Base-by-base conservation (phyloP, 352 stramenopile species). In the Phytophthora pinifolia region DNA sequence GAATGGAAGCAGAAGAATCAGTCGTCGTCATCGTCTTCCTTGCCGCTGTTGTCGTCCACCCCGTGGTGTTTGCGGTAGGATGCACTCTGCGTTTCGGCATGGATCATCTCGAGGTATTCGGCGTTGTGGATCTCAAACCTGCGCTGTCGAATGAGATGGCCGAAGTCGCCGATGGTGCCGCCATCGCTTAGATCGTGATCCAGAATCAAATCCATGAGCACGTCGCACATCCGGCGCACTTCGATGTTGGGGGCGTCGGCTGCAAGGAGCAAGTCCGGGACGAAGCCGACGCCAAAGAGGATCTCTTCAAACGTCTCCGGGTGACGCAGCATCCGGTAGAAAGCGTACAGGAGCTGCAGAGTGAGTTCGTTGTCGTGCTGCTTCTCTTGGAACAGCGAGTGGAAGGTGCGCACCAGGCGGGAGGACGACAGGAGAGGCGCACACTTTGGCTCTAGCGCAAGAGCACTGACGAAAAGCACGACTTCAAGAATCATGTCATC, bases 401-500 rank as follows among this genome's bases (percentile, higher is more conserved):
- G 79, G 44, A 93, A 79, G 7, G 79, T 88, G 30, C 83, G 81
- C 7, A 94, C 64, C 12, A 94, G 49, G 2, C 79, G 77, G 15
- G 85, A 96, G 9, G 72, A 67, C 2, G 86, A 80, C 8, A 96
- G 60, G 12, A 96, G 60, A 17, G 74, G 78, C 22, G 85, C 85
- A 47, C 83, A 92, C 46, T 89, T 90, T n/a, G 83, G 68, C 34
- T 98, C 88, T 15, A 96, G 62, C 13, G 86, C 79, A 6, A 97
- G 62, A 4, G 81, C 64, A 20, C 84, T 74, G 10, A 96, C 74
- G 27, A 96, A 88, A 43, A 97, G 76, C 13, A 98, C 85, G 25
- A 95, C 86, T 67, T 97, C 87, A 35, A 98, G 72, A 39, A 97
- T 69, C 59, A 98, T 84, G 59, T 98, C 88, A 41, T 97, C 85